Base-by-base conservation (phyloP, 371 early-diverging fungal species). In the Mucor circinelloides region DNA sequence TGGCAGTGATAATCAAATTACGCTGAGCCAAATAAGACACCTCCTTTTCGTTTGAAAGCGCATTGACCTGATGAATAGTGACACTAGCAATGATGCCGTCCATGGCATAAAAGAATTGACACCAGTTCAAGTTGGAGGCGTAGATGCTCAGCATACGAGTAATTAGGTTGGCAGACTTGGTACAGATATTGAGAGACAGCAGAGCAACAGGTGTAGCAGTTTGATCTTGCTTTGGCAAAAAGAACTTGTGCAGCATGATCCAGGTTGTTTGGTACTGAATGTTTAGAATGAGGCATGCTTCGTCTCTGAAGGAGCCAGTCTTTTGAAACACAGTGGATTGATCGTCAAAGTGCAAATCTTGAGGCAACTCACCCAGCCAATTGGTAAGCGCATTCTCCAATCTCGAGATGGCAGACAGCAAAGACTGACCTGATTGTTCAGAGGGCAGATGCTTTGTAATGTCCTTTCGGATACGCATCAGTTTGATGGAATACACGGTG, bases 401-500 rank as follows among this genome's bases (percentile, higher is more conserved):
- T 13, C 83, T 74, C 1, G 85, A 82, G 40, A 88, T 81, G 38
- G 84, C 81, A 54, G 77, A 85, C 52, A 72, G 69, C 55, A 69
- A 72, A 27, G 74, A 83, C 64, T 75, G 86, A 32, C 67, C 86
- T 28, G 70, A 83, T 63, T 70, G 85, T 61, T 76, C 83, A 46
- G 72, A 78, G 40, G 73, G 86, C 60, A 69, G 71, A 38, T 85
- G 79, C 27, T 84, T 85, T 52, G 85, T 79, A 50, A 85, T 84
- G 21, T 85, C 75, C 66, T 85, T 86, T 56, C 88, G 77, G 30
- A 88, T 86, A 60, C 83, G 81, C 76, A 87, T 76, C 34, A 88
- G 64, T 46, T 85, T 82, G 52, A 85, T 86, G 23, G 84, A 83
- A 54, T 80, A 68, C 15, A 78, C 79, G 30, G 82, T 80, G 21